Percentiles rank a stretch among this genome's conserved stretches.
phyloP scores from a whole-genome alignment of 768 basidiomycete species.

The Clitopilus passeckerianus region DNA sequence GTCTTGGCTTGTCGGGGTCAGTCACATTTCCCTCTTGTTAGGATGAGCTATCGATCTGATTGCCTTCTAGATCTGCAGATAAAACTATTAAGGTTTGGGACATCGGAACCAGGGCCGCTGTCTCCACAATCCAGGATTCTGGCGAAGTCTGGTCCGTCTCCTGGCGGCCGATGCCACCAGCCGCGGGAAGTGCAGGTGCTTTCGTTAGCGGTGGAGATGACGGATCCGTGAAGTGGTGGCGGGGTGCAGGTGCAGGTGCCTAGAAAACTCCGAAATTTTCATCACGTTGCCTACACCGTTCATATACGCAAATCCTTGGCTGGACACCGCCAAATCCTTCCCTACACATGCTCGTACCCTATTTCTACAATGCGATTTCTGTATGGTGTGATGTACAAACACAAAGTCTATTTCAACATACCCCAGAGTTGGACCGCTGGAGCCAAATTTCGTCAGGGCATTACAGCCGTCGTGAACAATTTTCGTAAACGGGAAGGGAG shows the following conservation, averaged over 20 bases:
- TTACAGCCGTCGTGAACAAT: too few species aligned
- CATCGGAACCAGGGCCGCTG: slow-evolving; percentile 63
- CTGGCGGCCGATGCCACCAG: slow-evolving; percentile 65
- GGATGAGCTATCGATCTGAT: not conserved
- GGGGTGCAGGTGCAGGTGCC: slow-evolving; percentile 48
- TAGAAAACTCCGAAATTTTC: not conserved
- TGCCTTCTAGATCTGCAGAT: slow-evolving; percentile 63
- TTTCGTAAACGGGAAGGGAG: too few species aligned
- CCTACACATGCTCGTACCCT: not conserved
- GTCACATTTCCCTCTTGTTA: slow-evolving; percentile 13
- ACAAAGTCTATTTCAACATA: not conserved
- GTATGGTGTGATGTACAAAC: not conserved
- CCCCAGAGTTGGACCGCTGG: not conserved
- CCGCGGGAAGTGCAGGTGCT: slow-evolving; percentile 50
- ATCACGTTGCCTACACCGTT: not conserved
- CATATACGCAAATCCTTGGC: not conserved
- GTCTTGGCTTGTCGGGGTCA: slow-evolving; percentile 78
- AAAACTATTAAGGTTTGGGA: slow-evolving; percentile 89
- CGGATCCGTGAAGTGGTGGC: slow-evolving; percentile 73
- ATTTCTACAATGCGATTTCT: not conserved
- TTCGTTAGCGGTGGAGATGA: slow-evolving; percentile 78
- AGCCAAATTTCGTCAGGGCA: too few species aligned
- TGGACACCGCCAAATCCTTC: not conserved
- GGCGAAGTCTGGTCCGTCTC: slow-evolving; percentile 84
- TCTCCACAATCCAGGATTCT: slow-evolving; percentile 73